These are phyloP conservation scores for Hirsutella minnesotensis DNA, from an alignment of 2,329 filamentous ascomycete species.

Conservation along the genomic window DNA sequence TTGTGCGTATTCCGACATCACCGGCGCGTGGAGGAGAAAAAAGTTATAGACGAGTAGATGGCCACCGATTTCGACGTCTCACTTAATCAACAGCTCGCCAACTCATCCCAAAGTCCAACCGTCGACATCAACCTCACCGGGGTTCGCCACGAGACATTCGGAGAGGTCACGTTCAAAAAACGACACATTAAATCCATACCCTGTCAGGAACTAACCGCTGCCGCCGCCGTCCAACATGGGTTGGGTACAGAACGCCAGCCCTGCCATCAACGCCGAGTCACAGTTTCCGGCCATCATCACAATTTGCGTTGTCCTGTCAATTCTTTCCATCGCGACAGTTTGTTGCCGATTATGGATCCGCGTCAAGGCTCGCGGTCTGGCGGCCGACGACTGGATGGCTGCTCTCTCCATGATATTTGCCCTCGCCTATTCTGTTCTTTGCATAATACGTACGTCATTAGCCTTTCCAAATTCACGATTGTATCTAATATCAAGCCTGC, in stretches of 20 bases:
- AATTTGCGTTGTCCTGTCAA: slow-evolving; percentile 32
- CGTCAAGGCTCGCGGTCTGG: slow-evolving; percentile 28
- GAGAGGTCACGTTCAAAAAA: no score
- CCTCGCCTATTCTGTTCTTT: slow-evolving; percentile 35
- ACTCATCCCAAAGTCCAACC: background rate
- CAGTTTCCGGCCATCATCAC: slow-evolving; percentile 35
- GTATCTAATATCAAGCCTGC: background rate
- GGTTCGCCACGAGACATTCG: background rate
- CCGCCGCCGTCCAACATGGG: slow-evolving; percentile 21
- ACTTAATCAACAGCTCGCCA: background rate
- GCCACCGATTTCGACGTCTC: background rate
- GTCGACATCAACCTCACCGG: background rate
- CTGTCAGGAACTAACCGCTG: background rate
- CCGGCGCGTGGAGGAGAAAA: background rate
- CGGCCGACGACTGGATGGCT: slow-evolving; percentile 33
- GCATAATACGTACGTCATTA: slow-evolving; percentile 36
- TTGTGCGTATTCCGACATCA: background rate
- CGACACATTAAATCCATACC: no score
- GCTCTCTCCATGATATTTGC: slow-evolving; percentile 30
- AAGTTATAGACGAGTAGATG: background rate
- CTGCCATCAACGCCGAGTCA: slow-evolving; percentile 32
- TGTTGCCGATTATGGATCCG: slow-evolving; percentile 29
- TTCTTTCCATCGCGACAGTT: slow-evolving; percentile 30
- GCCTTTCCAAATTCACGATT: background rate
- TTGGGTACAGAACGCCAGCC: slow-evolving; percentile 38